Percentiles rank a stretch among this genome's conserved stretches.
Evolutionary conservation across 75 land plant species (phyloP).

Genomic region (Pinus taeda): DNA sequence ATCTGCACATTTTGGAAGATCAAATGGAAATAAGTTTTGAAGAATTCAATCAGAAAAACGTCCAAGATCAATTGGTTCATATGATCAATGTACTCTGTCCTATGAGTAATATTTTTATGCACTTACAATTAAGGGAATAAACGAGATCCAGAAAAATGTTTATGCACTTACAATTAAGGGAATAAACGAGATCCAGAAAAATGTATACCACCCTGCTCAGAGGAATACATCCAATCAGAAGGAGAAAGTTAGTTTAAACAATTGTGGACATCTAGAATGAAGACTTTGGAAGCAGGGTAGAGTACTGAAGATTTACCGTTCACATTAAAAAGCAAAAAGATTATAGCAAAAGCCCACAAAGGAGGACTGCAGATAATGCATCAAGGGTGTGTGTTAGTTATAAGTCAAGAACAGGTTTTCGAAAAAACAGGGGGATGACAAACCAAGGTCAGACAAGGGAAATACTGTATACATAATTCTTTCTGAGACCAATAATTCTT

Average conservation of each 20-base stretch:
- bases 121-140: constrained; percentile 68
- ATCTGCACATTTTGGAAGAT: constrained; percentile 30
- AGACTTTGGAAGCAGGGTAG: background rate
- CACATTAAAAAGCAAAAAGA: constrained; percentile 32
- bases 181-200: constrained; percentile 62
- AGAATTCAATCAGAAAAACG: constrained; percentile 9
- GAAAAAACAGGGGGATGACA: background rate
- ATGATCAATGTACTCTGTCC: background rate
- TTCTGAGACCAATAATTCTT: too few relatives aligned
- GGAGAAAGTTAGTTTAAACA: background rate
- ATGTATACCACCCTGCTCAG: constrained; percentile 57
- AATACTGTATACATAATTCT: background rate
- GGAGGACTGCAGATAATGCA: constrained; percentile 33
- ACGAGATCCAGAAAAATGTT: constrained; percentile 45
- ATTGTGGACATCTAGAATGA: background rate
- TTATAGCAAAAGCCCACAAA: constrained; percentile 57
- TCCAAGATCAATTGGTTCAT: background rate
- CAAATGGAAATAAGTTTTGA: background rate
- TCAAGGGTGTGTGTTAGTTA: background rate
- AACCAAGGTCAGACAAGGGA: background rate
- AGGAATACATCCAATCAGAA: background rate
- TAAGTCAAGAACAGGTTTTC: too few relatives aligned
- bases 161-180: constrained; percentile 58
- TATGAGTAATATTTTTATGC: background rate
- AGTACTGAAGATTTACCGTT: constrained; percentile 38